Evolutionary conservation across 1,139 yeast genomes (phyloP), one percentile per base, ranked within the genome.

Genomic region (Suhomyces bokatorum): DNA sequence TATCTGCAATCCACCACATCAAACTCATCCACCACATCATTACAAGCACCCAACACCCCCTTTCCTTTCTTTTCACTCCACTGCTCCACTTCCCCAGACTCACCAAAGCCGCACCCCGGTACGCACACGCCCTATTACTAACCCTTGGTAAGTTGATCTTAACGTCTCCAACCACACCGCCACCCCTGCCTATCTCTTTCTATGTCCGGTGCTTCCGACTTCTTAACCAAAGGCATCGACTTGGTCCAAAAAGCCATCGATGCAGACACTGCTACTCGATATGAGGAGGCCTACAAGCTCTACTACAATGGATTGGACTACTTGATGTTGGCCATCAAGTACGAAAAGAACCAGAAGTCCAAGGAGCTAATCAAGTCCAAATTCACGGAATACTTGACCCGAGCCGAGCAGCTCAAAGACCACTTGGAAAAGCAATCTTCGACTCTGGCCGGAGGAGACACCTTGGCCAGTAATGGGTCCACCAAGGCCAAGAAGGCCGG

Each of bases 241-340:
- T 77, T 91, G 40, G 95, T 93, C 13, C 96, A 90, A 60, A 86
- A 86, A 66, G 99, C 99, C 22, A 90, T 95, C 46, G 97, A 91
- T 62, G 91, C 96, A 7, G 99, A 95, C 63, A 84, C 89, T 20
- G 93, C 91, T 27, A 87, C 95, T 39, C 77, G 86, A 53, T 93
- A 91, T 58, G 97, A 89, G 48, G 98, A 93, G 54, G 99, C 99
- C 0, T 93, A 93, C 65, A 87, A 89, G 49, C 78, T 89, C 39
- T 95, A 95, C 67, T 90, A 87, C 71, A 88, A 87, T 58, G 98
- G 98, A 3, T 75, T 95, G 49, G 99, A 93, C 63, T 95, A 93
- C 66, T 75, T 95, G 56, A 90, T 95, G 97, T 77, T 90, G 56
- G 99, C 99, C 4, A 76, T 95, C 58, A 95, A 95, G 67, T 93